A percentile compares a stretch with the other conserved stretches of the same genome.
These are phyloP conservation scores for Cucumis hystrix DNA, from an alignment of 306 rosid species.

Conservation along the genomic window DNA sequence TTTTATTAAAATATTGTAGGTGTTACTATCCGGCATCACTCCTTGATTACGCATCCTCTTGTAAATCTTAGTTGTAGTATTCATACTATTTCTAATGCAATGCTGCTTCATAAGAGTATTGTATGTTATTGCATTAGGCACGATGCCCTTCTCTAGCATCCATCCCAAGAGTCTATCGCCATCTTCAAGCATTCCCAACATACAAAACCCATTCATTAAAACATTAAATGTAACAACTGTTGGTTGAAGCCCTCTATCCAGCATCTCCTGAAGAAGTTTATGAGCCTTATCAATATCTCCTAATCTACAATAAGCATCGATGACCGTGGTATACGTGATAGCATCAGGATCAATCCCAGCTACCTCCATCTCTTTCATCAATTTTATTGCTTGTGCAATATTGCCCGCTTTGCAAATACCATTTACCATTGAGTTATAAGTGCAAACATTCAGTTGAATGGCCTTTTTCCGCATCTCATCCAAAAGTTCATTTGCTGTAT, in stretches of 20 bases:
- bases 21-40: conserved; percentile 55
- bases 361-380: conserved; percentile 66
- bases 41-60: conserved; percentile 51
- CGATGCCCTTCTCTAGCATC: conserved; percentile 68
- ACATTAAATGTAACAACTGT: conserved; percentile 85
- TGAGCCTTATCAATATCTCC: conserved; percentile 69
- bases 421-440: conserved; percentile 58
- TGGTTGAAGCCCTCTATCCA: conserved; percentile 57
- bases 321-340: conserved; percentile 71
- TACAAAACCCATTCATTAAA: conserved; percentile 81
- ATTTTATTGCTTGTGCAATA: conserved; percentile 42
- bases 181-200: conserved; percentile 72
- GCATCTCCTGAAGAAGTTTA: conserved; percentile 48
- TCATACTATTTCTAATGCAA: conserved; percentile 65
- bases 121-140: conserved; percentile 63
- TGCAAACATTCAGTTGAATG: conserved; percentile 64
- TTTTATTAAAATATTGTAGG: conserved; percentile 63
- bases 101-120: conserved; percentile 83
- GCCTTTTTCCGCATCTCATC: conserved; percentile 65
- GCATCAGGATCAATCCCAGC: conserved; percentile 63
- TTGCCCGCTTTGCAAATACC: conserved; percentile 82
- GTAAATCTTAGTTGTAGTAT: conserved; percentile 38
- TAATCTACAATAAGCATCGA: conserved; percentile 70
- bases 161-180: conserved; percentile 62
- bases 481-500: conserved; percentile 71